Evolutionary conservation across 331 rosid species (phyloP).

Genomic region (Cydonia oblonga): DNA sequence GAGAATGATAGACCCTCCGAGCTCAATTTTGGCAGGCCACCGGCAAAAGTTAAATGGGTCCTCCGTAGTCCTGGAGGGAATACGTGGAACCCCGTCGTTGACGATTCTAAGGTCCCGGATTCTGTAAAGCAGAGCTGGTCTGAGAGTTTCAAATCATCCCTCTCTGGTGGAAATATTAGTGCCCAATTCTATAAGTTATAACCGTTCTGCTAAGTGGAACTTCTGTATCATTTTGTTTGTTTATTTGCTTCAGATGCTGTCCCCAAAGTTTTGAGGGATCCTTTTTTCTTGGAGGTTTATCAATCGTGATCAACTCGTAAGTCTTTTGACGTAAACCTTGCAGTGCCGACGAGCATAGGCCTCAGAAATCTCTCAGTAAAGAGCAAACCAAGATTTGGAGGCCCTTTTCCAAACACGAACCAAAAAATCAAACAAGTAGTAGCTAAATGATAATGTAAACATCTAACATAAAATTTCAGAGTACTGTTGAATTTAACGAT

Average conservation of each 20-base stretch:
- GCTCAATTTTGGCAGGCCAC: conserved; percentile 25
- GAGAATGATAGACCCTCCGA: conserved; percentile 10
- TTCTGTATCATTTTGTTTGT: not conserved
- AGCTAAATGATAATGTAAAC: too few relatives aligned
- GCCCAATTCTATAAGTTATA: conserved; percentile 12
- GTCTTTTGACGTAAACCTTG: not conserved
- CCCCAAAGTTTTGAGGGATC: not conserved
- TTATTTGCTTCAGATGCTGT: too few relatives aligned
- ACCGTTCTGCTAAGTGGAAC: not conserved
- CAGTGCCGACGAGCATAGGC: not conserved
- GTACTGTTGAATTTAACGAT: too few relatives aligned
- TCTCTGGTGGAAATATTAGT: conserved; percentile 10
- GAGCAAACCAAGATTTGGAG: not conserved
- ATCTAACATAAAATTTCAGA: too few relatives aligned
- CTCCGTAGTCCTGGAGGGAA: conserved; percentile 32
- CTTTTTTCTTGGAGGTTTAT: not conserved
- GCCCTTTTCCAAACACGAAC: not conserved
- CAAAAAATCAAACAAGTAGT: not conserved
- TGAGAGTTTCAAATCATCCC: conserved; percentile 29
- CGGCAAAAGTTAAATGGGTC: not conserved
- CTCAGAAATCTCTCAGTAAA: not conserved
- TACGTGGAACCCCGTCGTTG: conserved; percentile 38
- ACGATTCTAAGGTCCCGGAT: conserved; percentile 23
- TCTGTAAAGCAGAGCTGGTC: conserved; percentile 49
- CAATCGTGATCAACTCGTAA: not conserved